phyloP scores from a whole-genome alignment of 441 rosid species.

The Iberis amara region DNA sequence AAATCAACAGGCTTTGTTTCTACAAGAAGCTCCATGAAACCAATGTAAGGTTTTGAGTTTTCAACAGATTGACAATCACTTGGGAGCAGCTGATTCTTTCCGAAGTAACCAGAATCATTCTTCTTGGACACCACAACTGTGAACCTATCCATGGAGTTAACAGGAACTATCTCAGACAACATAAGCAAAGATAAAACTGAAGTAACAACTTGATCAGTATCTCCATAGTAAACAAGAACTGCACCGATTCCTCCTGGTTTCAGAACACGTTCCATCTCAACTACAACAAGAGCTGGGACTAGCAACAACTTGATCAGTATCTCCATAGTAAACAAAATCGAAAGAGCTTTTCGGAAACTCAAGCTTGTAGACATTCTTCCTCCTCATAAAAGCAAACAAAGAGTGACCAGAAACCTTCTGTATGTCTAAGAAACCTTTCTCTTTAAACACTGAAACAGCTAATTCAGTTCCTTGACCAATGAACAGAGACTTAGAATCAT shows the following conservation, averaged over 20 bases:
- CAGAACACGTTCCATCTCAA: slow-evolving; percentile 65
- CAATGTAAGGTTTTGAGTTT: slow-evolving; percentile 39
- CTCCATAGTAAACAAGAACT: slow-evolving; percentile 41
- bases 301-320: slow-evolving; percentile 41
- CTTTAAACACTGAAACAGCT: slow-evolving; percentile 45
- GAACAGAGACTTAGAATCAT: slow-evolving; percentile 45
- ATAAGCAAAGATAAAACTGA: slow-evolving; percentile 56
- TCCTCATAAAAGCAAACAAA: slow-evolving; percentile 54
- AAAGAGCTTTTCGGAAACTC: slow-evolving; percentile 45
- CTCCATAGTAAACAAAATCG: slow-evolving; percentile 52
- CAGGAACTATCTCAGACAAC: slow-evolving; percentile 49
- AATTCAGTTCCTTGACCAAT: slow-evolving; percentile 51
- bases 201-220: slow-evolving; percentile 52
- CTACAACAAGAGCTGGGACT: slow-evolving; percentile 55
- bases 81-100: slow-evolving; percentile 44
- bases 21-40: slow-evolving; percentile 44
- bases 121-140: slow-evolving; percentile 69
- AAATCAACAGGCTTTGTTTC: slow-evolving; percentile 34
- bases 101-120: slow-evolving; percentile 32
- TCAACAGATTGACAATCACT: slow-evolving; percentile 45
- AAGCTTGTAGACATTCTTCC: slow-evolving; percentile 45
- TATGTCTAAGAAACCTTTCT: slow-evolving; percentile 46
- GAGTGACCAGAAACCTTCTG: slow-evolving; percentile 42
- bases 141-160: slow-evolving; percentile 40
- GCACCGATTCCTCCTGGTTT: slow-evolving; percentile 61